Evolutionary conservation across 2,329 filamentous ascomycete genomes (phyloP).

Genomic region (Exophiala sp.): DNA sequence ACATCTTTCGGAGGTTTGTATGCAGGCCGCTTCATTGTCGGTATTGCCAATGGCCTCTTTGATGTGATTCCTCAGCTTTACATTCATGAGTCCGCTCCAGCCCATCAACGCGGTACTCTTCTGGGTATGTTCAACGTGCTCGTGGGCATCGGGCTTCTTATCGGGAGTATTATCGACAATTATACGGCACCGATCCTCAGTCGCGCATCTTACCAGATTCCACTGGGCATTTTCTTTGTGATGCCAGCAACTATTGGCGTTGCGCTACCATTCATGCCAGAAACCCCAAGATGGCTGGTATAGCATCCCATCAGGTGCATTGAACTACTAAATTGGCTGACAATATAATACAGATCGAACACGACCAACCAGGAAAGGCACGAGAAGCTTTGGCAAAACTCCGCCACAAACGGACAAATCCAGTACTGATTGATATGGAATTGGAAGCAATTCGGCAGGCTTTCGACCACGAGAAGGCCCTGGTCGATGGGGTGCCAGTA

Average conservation of each 20-base stretch:
- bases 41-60: conserved; percentile 55
- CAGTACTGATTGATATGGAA: conserved; percentile 30
- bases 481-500: conserved; percentile 36
- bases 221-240: conserved; percentile 38
- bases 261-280: conserved; percentile 41
- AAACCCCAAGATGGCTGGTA: conserved; percentile 45
- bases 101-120: conserved; percentile 49
- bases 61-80: conserved; percentile 54
- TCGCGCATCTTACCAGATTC: conserved; percentile 23
- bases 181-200: conserved; percentile 12
- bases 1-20: conserved; percentile 53
- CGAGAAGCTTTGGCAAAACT: conserved; percentile 31
- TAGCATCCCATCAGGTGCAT: too few species aligned
- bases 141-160: conserved; percentile 36
- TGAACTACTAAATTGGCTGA: too few species aligned
- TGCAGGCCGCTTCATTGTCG: conserved; percentile 53
- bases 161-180: conserved; percentile 31
- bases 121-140: conserved; percentile 48
- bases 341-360: conserved; percentile 25
- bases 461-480: conserved; percentile 34
- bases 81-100: conserved; percentile 50
- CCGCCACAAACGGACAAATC: conserved; percentile 1
- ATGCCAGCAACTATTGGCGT: conserved; percentile 42
- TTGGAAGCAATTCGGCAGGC: conserved; percentile 34
- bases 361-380: conserved; percentile 39